These are phyloP conservation scores for Talaromyces wortmannii DNA, from an alignment of 495 filamentous ascomycete genomes.

Conservation along the genomic window DNA sequence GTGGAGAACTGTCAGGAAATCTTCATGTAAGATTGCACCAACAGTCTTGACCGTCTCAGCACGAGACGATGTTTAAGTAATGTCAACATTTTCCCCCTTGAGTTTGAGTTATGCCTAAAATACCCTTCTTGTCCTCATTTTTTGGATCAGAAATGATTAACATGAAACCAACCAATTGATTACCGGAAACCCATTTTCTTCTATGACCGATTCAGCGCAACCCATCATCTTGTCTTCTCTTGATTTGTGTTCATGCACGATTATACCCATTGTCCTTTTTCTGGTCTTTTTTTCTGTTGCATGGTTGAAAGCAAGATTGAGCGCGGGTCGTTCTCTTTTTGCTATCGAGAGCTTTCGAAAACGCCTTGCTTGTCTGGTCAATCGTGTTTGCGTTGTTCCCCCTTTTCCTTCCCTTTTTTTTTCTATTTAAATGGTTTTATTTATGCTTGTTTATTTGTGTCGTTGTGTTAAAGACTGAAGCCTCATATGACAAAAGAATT, in stretches of 20 bases:
- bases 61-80: too few relatives aligned
- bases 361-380: slow-evolving; percentile 1
- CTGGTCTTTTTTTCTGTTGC: neutral
- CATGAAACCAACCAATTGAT: neutral
- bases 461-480: neutral
- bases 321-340: neutral
- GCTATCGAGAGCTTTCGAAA: neutral
- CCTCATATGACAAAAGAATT: too few relatives aligned
- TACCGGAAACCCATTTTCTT: neutral
- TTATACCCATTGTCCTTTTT: neutral
- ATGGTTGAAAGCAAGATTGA: neutral
- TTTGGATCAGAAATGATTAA: neutral
- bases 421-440: too few relatives aligned
- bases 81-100: too few relatives aligned
- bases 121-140: neutral
- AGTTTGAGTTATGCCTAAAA: neutral
- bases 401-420: neutral
- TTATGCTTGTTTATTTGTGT: neutral
- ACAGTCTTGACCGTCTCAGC: neutral
- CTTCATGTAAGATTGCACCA: slow-evolving; percentile 42
- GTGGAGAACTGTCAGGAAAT: slow-evolving; percentile 79
- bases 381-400: slow-evolving; percentile 1
- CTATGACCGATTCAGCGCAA: neutral
- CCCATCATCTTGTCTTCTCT: neutral
- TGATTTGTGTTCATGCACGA: neutral